Base-by-base conservation (phyloP, 1,284 basidiomycete species). In the Sporisorium reilianum region DNA sequence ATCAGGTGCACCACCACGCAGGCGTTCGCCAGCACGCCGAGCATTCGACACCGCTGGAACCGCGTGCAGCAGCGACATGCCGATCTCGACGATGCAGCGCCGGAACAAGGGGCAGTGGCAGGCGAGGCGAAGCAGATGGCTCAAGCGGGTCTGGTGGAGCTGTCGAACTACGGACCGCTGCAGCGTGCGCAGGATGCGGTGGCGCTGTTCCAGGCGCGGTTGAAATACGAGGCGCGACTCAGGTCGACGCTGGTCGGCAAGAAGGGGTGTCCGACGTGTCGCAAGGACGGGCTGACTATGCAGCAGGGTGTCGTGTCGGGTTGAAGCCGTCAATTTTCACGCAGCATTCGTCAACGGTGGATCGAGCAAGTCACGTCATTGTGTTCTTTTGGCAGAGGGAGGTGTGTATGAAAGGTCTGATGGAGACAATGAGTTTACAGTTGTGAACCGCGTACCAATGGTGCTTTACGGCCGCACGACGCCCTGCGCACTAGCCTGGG, bases 211-310 rank as follows among this genome's bases (percentile, higher is more conserved):
- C 62, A 74, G 25, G 52, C 53, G 6, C 16, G 64, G n/a, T 36
- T 77, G n/a, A 58, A 51, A 28, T 77, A 77, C 58, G 75, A 77
- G 30, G 62, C 66, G 12, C 23, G 75, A 34, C 52, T 77, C 10
- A 40, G 72, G 3, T 70, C 67, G 28, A 70, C 67, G 3, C 6
- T 51, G 25, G 64, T 67, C 1, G 59, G 61, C 0, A 66, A 71
- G 16, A 66, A 55, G 25, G 73, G 73, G 2, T 75, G 73, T 44
- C 73, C 68, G 2, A 51, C 61, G 5, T 75, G 73, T 52, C 53
- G 56, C 5, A 67, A 62, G 41, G 65, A 73, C 9, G 55, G 58
- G 23, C 34, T 68, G 10, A 38, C 32, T 1, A 40, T 53, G 41
- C 51, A 53, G 55, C 41, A 41, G 41, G 25, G 26, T 20, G 38